Conservation (phyloP, 441 rosid genomes). For the Euphorbia schlechtendalii region DNA sequence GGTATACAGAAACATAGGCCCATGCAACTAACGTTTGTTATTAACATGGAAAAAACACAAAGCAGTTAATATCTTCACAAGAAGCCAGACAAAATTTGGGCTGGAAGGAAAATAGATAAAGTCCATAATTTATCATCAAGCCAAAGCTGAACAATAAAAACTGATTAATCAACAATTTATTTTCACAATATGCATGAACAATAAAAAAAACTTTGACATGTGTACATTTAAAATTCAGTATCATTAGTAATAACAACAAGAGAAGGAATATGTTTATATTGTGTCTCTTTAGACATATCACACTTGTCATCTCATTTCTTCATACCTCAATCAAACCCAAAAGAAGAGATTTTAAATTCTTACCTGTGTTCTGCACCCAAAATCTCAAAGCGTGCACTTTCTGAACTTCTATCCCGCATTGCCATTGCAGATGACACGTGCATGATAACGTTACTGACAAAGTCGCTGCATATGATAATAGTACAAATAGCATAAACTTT, state of each 20-base stretch:
- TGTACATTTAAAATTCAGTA: neutral
- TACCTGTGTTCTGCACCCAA: constrained; percentile 80
- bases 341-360: constrained; percentile 2
- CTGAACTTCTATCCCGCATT: constrained; percentile 82
- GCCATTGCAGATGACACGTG: constrained; percentile 85
- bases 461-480: constrained; percentile 60
- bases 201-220: constrained; percentile 1
- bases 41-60: neutral
- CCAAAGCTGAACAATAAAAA: neutral
- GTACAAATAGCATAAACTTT: constrained; percentile 19
- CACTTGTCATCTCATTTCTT: neutral
- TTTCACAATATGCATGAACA: neutral
- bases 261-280: neutral
- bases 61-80: neutral
- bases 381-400: constrained; percentile 91
- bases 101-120: neutral
- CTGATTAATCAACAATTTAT: neutral
- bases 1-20: neutral
- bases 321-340: neutral
- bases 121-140: neutral
- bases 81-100: neutral
- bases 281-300: neutral
- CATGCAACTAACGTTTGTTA: neutral
- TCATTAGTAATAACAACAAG: neutral
- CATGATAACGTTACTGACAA: constrained; percentile 82